Evolutionary conservation across 352 stramenopile genomes (phyloP), one percentile per base, ranked within the genome.

Genomic region (Blastocystis sp.): DNA sequence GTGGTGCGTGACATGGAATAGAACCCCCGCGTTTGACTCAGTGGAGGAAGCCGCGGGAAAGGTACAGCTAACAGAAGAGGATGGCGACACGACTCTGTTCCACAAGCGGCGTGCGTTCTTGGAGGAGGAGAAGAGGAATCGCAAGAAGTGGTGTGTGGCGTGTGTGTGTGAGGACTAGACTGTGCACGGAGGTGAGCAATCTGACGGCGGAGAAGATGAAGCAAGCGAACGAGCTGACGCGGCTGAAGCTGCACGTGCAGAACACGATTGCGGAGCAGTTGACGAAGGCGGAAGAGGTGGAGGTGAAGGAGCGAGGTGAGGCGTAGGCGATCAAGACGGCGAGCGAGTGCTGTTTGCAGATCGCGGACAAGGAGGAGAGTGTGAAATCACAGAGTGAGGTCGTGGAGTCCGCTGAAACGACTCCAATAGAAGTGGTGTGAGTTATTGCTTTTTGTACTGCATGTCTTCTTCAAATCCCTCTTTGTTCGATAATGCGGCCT

Each of bases 81-180:
- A 74, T 21, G 64, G 64, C 2, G 64, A 74, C 34, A 84, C 67
- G 48, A 67, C 74, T 3, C 34, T 84, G 2, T 84, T 70, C n/a
- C 34, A 67, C 17, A 66, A 67, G 2, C 74, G 56, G 14, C 43
- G 52, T 56, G 74, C 67, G 41, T 53, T 41, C 0, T 28, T 84
- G 23, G n/a, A 84, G 40, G 21, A 70, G 10, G 74, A 84, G 74
- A 59, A 69, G 60, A 70, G 69, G 23, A 56, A 84, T n/a, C 74
- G 74, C 10, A 84, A 84, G 52, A 28, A 56, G 74, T 84, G 19
- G 7, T 2, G 28, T 17, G 14, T n/a, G 45, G 34, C 34, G 23
- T 45, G 21, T 56, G 5, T 23, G 0, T 53, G 17, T 84, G 11
- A 69, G 17, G 14, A 0, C 1, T 84, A 84, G 74, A 53, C 40